Evolutionary conservation across 192 early-diverging fungal genomes (phyloP).

Genomic region (Funneliformis geosporum): DNA sequence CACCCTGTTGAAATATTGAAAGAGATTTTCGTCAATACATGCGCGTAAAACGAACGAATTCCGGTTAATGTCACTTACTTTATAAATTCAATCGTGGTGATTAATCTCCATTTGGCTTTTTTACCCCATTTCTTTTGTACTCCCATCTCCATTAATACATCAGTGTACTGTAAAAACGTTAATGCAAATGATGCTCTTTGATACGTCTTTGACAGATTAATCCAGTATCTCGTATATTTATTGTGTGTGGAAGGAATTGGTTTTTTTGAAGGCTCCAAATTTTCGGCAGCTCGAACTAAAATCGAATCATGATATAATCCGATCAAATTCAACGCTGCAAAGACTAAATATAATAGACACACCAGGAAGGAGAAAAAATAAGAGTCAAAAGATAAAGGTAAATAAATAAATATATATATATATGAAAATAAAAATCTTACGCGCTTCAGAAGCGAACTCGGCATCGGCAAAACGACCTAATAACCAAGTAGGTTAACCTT

Average conservation of each 20-base stretch:
- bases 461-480: constrained; percentile 89
- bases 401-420: neutral
- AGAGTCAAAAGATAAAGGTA: neutral
- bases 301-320: constrained; percentile 88
- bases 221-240: constrained; percentile 71
- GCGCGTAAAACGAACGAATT: neutral
- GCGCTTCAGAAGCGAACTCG: constrained; percentile 87
- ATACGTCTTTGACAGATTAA: constrained; percentile 50
- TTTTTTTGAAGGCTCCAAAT: constrained; percentile 42
- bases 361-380: neutral
- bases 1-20: constrained; percentile 20
- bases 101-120: constrained; percentile 60
- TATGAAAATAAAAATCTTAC: constrained; percentile 35
- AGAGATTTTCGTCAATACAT: neutral
- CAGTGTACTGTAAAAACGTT: constrained; percentile 69
- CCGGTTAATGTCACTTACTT: constrained; percentile 53
- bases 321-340: constrained; percentile 76
- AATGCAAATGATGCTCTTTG: constrained; percentile 61
- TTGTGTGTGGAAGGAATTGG: constrained; percentile 58
- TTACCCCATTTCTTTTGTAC: constrained; percentile 65
- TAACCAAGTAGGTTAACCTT: neutral
- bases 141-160: constrained; percentile 80
- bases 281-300: constrained; percentile 51
- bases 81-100: constrained; percentile 63
- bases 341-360: constrained; percentile 52